Evolutionary conservation across 2,329 filamentous ascomycete species (phyloP).

Genomic region (Phialophora chinensis): DNA sequence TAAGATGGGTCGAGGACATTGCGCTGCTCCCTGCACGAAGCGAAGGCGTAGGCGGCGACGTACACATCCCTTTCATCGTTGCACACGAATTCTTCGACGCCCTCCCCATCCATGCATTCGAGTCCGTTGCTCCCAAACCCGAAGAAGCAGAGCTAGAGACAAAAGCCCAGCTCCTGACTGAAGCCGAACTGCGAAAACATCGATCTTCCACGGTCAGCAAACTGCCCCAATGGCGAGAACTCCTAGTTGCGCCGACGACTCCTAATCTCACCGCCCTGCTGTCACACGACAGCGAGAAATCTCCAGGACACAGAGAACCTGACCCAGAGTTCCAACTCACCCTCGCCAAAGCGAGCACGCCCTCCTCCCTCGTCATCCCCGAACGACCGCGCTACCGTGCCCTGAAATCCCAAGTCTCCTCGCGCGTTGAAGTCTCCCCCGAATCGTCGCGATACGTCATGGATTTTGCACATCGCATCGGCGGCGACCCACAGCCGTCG

Average conservation of each 20-base stretch:
- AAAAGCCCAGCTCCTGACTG: slow-evolving; percentile 52
- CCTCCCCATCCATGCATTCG: slow-evolving; percentile 92
- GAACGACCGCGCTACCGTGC: slow-evolving; percentile 77
- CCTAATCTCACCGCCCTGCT: slow-evolving; percentile 61
- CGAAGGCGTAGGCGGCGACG: slow-evolving; percentile 60
- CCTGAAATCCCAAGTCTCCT: slow-evolving; percentile 69
- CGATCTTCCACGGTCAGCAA: slow-evolving; percentile 48
- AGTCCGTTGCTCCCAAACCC: slow-evolving; percentile 67
- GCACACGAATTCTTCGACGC: slow-evolving; percentile 99
- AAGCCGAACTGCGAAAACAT: slow-evolving; percentile 52
- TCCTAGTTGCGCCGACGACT: slow-evolving; percentile 74
- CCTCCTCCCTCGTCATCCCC: slow-evolving; percentile 83
- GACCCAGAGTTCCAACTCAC: slow-evolving; percentile 87
- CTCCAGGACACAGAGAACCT: slow-evolving; percentile 50
- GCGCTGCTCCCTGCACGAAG: slow-evolving; percentile 75
- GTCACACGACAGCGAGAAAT: slow-evolving; percentile 42
- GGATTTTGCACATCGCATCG: slow-evolving; percentile 84
- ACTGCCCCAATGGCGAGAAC: slow-evolving; percentile 76
- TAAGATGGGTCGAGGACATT: slow-evolving; percentile 82
- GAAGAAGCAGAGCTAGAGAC: slow-evolving; percentile 47
- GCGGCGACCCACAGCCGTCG: slow-evolving; percentile 57
- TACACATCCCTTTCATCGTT: slow-evolving; percentile 71
- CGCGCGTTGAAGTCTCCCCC: slow-evolving; percentile 87
- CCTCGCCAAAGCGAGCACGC: slow-evolving; percentile 74
- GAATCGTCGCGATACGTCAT: slow-evolving; percentile 80